Percentiles rank a stretch among this genome's conserved stretches.
phyloP scores from a whole-genome alignment of 2,329 filamentous ascomycete species.

The Clarireedia homoeocarpa region DNA sequence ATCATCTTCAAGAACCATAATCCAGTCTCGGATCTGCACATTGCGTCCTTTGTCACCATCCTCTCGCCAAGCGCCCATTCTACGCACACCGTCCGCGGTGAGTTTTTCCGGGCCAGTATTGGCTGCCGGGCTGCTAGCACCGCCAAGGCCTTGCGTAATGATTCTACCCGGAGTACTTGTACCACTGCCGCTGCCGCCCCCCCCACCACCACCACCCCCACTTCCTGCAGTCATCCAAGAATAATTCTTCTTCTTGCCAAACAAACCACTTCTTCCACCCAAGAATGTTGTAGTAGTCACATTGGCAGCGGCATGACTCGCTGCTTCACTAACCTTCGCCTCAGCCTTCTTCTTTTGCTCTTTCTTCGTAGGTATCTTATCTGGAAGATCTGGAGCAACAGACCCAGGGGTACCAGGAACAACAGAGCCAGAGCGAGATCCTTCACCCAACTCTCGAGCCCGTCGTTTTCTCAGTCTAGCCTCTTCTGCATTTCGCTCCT shows the following conservation, averaged over 20 bases:
- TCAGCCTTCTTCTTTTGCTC: constrained; percentile 73
- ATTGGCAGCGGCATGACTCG: constrained; percentile 75
- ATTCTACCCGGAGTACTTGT: constrained; percentile 39
- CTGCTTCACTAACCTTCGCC: constrained; percentile 65
- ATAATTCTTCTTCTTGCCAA: constrained; percentile 61
- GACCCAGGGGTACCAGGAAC: constrained; percentile 55
- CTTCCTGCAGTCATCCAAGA: constrained; percentile 61
- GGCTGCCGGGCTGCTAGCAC: constrained; percentile 29
- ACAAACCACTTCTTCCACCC: constrained; percentile 50
- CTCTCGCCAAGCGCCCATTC: constrained; percentile 70
- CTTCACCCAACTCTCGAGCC: constrained; percentile 48
- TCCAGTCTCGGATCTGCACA: constrained; percentile 78
- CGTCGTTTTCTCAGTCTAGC: constrained; percentile 50
- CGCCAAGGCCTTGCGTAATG: constrained; percentile 31
- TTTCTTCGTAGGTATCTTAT: constrained; percentile 78
- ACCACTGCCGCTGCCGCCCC: constrained; percentile 42
- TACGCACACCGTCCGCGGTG: constrained; percentile 51
- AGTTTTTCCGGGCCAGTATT: constrained; percentile 34
- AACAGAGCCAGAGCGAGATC: constrained; percentile 40
- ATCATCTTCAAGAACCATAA: constrained; percentile 72
- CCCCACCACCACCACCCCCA: constrained; percentile 43
- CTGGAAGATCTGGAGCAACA: constrained; percentile 53
- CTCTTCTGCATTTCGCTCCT: constrained; percentile 67
- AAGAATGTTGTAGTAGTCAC: constrained; percentile 72
- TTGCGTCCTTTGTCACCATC: constrained; percentile 67